Conservation (phyloP, 306 rosid genomes). For the Begonia peltatifolia region DNA sequence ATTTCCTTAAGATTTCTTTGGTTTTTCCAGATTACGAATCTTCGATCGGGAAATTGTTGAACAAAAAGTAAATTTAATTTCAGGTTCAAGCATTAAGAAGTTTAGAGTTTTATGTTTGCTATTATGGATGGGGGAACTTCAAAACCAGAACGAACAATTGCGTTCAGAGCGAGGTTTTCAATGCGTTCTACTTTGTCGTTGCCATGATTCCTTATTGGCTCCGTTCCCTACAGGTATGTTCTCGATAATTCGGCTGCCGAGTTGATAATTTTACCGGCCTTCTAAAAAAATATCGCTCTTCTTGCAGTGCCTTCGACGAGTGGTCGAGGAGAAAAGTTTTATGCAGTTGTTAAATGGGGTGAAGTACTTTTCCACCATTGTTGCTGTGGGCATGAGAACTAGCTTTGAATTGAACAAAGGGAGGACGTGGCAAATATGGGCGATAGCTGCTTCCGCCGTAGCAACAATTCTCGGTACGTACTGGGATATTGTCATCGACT, state of each 20-base stretch:
- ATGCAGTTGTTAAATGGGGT: slow-evolving; percentile 30
- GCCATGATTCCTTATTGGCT: slow-evolving; percentile 65
- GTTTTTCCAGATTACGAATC: no score
- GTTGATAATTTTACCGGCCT: no score
- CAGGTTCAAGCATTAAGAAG: slow-evolving; percentile 80
- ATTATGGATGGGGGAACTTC: slow-evolving; percentile 59
- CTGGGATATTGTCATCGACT: slow-evolving; percentile 46
- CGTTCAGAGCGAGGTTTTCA: slow-evolving; percentile 23
- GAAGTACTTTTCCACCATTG: slow-evolving; percentile 28
- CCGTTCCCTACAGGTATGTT: slow-evolving; percentile 56
- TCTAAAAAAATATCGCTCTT: neutral
- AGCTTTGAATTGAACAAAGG: slow-evolving; percentile 15
- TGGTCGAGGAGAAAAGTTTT: slow-evolving; percentile 33
- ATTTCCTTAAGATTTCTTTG: neutral
- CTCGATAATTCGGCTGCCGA: neutral
- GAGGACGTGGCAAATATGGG: slow-evolving; percentile 17
- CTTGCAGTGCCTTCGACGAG: slow-evolving; percentile 36
- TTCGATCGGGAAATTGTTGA: neutral
- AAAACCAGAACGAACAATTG: slow-evolving; percentile 51
- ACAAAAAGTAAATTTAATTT: slow-evolving; percentile 1
- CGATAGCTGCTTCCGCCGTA: slow-evolving; percentile 19
- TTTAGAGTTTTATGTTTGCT: slow-evolving; percentile 64
- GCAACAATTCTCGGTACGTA: slow-evolving; percentile 32
- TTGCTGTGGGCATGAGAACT: slow-evolving; percentile 46
- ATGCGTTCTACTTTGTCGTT: slow-evolving; percentile 42